These are phyloP conservation scores for Clavispora vitiphila DNA, from an alignment of 805 yeast genomes.

Conservation along the genomic window DNA sequence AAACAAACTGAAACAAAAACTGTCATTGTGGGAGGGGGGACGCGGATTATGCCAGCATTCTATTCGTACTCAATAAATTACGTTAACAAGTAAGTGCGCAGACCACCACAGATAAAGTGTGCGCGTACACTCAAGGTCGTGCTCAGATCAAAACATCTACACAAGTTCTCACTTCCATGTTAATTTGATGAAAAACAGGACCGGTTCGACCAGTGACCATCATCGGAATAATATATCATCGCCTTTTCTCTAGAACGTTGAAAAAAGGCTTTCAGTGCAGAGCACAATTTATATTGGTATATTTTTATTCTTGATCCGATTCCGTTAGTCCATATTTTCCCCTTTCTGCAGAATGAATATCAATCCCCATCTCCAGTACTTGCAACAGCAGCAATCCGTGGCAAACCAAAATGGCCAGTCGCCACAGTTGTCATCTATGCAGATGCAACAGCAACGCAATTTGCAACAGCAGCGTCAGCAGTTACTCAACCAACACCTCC, in stretches of 20 bases:
- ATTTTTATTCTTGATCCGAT: not conserved
- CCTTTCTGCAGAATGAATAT: constrained; percentile 26
- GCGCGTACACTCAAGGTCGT: not conserved
- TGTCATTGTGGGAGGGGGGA: not conserved
- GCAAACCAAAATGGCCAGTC: constrained; percentile 20
- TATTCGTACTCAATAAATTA: not conserved
- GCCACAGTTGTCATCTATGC: constrained; percentile 32
- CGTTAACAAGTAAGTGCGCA: not conserved
- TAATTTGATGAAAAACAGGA: not conserved
- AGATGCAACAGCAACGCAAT: constrained; percentile 25
- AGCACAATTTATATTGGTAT: not conserved
- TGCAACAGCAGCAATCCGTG: constrained; percentile 33
- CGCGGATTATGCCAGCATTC: not conserved
- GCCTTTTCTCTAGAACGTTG: not conserved
- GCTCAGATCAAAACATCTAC: not conserved
- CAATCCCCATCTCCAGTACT: constrained; percentile 40
- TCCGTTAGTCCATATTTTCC: not conserved
- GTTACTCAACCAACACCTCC: constrained; percentile 27
- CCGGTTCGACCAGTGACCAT: not conserved
- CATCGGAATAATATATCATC: not conserved
- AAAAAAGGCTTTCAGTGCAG: not conserved
- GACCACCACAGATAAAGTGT: not conserved
- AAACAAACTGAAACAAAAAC: not conserved
- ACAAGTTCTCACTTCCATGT: not conserved
- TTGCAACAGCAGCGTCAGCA: constrained; percentile 30